phyloP scores from a whole-genome alignment of 1,139 yeast species.

The Meyerozyma guilliermondii region DNA sequence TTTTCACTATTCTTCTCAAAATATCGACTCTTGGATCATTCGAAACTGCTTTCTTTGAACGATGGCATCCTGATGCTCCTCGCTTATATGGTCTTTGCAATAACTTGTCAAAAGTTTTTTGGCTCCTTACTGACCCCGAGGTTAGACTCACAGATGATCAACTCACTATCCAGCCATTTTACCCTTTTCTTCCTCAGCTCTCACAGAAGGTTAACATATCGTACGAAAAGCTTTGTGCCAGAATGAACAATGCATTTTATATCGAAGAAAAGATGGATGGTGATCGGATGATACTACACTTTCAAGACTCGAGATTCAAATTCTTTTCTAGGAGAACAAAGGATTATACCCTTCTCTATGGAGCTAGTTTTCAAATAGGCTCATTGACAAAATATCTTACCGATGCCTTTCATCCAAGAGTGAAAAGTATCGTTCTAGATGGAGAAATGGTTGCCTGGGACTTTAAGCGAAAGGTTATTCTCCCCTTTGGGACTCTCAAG shows the following conservation, averaged over 20 bases:
- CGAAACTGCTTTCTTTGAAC: conserved; percentile 54
- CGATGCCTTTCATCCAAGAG: conserved; percentile 37
- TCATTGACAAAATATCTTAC: conserved; percentile 54
- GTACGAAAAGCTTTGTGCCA: conserved; percentile 44
- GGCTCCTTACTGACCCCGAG: conserved; percentile 49
- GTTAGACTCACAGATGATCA: conserved; percentile 40
- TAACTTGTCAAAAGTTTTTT: conserved; percentile 56
- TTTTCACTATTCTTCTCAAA: conserved; percentile 63
- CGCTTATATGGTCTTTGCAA: conserved; percentile 64
- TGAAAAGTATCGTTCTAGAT: conserved; percentile 60
- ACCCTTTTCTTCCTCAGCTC: conserved; percentile 69
- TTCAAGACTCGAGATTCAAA: conserved; percentile 41
- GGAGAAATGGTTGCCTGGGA: conserved; percentile 96
- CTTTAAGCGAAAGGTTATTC: conserved; percentile 46
- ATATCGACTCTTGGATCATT: conserved; percentile 52
- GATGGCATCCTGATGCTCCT: conserved; percentile 81
- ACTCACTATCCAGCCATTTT: conserved; percentile 40
- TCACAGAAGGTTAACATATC: conserved; percentile 49
- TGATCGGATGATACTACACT: conserved; percentile 77
- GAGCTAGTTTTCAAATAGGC: conserved; percentile 54
- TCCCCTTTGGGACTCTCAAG: conserved; percentile 80
- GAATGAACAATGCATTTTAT: conserved; percentile 47
- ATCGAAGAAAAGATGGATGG: conserved; percentile 96
- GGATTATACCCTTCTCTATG: conserved; percentile 73
- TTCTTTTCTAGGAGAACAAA: conserved; percentile 68